These are phyloP conservation scores for Crithidia brevicula DNA, from an alignment of 208 protist species.

Conservation along the genomic window DNA sequence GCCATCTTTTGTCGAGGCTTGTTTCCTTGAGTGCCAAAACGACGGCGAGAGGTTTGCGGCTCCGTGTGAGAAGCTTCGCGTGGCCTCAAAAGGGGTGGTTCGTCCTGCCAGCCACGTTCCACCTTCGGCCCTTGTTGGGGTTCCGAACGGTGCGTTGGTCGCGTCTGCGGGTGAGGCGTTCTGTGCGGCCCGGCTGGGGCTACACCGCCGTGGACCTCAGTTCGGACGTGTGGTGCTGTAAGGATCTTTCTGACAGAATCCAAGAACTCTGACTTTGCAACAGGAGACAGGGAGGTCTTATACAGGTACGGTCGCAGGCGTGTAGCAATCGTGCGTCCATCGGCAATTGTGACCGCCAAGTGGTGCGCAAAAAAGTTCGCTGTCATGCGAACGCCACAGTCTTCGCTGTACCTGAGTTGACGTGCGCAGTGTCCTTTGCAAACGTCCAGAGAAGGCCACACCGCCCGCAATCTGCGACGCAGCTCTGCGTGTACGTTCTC, in stretches of 20 bases:
- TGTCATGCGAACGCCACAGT: conserved; percentile 23
- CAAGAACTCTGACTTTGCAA: background rate
- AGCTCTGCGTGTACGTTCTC: background rate
- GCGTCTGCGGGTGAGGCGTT: no score
- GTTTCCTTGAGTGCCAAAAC: no score
- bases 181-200: no score
- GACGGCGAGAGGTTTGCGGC: no score
- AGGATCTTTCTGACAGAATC: background rate
- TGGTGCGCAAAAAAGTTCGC: conserved; percentile 17
- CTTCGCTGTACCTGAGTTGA: conserved; percentile 14
- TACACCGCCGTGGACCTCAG: no score
- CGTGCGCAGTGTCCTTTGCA: background rate
- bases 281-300: background rate
- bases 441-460: conserved; percentile 6
- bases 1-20: no score
- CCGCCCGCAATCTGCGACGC: background rate
- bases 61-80: no score
- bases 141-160: no score
- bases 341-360: background rate
- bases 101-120: no score
- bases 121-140: no score
- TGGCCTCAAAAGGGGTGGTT: no score
- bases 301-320: background rate
- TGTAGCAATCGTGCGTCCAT: background rate
- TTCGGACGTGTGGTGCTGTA: no score